Conservation (phyloP, 108 stramenopile genomes). For the Thalassiosira profunda region DNA sequence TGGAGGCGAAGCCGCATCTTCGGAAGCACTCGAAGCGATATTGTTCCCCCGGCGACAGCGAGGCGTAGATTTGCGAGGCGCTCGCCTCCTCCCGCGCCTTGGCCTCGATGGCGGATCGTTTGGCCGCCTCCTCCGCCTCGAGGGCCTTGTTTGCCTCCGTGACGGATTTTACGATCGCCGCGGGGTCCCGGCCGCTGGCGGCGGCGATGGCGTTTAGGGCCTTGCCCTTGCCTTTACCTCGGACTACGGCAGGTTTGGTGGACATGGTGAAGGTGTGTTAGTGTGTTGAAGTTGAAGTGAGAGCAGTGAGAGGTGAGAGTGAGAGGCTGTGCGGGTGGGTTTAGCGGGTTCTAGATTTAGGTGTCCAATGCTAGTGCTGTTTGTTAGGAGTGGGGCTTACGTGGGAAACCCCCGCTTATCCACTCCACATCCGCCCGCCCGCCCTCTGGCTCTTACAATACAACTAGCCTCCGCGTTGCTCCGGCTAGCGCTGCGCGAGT, state of each 20-base stretch:
- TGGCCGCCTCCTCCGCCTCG: conserved; percentile 9
- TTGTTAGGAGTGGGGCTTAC: no score
- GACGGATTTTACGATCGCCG: conserved; percentile 19
- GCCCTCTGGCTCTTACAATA: no score
- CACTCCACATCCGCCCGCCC: no score
- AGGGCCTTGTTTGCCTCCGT: conserved; percentile 12
- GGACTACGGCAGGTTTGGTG: neutral
- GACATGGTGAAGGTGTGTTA: no score
- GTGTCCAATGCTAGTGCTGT: no score
- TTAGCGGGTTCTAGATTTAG: no score
- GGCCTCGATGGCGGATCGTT: neutral
- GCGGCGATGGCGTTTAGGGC: conserved; percentile 44
- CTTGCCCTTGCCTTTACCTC: conserved; percentile 41
- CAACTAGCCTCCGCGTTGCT: no score
- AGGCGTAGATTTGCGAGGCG: conserved; percentile 21
- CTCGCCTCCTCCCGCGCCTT: conserved; percentile 4
- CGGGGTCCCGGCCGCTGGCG: conserved; percentile 37
- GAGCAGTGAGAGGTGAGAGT: no score
- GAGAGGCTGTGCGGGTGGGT: no score
- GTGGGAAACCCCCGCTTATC: no score
- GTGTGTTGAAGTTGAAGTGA: no score
- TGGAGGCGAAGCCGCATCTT: conserved; percentile 43
- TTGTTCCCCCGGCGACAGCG: conserved; percentile 26
- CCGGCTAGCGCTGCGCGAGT: no score
- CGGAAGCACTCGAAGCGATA: conserved; percentile 53